Evolutionary conservation across 2,329 filamentous ascomycete species (phyloP), one percentile per base, ranked within the genome.

Genomic region (Sporothrix protearum): DNA sequence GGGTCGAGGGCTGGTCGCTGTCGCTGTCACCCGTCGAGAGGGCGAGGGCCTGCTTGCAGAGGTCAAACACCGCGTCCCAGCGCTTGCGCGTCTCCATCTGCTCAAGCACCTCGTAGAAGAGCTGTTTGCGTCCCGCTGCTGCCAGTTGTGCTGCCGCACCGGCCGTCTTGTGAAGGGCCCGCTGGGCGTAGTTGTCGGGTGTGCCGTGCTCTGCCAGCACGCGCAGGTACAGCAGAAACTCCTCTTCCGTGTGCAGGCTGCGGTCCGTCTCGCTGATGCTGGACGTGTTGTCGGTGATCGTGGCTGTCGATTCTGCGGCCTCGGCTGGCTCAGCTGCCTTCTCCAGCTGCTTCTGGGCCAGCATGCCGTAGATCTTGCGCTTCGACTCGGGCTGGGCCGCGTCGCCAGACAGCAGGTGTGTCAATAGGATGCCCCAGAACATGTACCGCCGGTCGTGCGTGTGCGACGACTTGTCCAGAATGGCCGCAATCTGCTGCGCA

Each of bases 401-500:
- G 77, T 83, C 76, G 77, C 88, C 86, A 70, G 86, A 83, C 70
- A 88, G 81, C 42, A 88, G 76, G 73, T 85, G 84, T 0, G 85
- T 88, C 19, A 86, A 80, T 25, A 82, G 79, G 74, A 88, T 87
- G 73, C 85, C 87, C 82, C 83, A 86, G 73, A 87, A 88, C 77
- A 87, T 80, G 71, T 83, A 85, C 1, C 79, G 79, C 39, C 83
- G 80, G 28, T 87, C 85, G 36, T 81, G 78, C 0, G 83, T 80
- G 30, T 82, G 80, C 1, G 84, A 79, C 67, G 83, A 83, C 76
- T 84, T 84, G 73, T 88, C 86, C 33, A 88, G 75, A 0, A 83
- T 82, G 1, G 84, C 84, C 0, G 86, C 84, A 76, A 89, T 88
- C 85, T 88, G 85, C 77, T 89, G 87, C 1, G 86, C 85, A 75